Evolutionary conservation across 257 asterid species (phyloP).

Genomic region (Salvia miltiorrhiza): DNA sequence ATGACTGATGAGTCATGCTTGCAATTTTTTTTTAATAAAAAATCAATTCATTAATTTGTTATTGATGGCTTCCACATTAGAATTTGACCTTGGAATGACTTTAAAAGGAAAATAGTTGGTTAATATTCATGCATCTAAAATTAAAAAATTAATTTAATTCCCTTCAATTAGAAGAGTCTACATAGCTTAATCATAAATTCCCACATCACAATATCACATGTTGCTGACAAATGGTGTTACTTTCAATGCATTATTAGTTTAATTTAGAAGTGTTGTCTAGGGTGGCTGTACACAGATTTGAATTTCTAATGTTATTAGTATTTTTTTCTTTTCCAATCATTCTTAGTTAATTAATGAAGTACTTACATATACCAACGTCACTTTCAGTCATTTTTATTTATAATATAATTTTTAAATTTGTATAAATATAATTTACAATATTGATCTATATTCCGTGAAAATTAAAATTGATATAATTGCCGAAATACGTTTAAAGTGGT

Average conservation of each 20-base stretch:
- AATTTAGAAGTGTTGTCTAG: conserved; percentile 25
- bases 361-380: too few species aligned
- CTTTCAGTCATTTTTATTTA: too few species aligned
- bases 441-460: too few species aligned
- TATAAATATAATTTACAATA: too few species aligned
- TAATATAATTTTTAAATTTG: too few species aligned
- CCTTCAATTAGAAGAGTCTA: conserved; percentile 26
- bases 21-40: background rate
- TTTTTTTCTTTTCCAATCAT: background rate
- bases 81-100: conserved; percentile 16
- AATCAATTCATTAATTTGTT: background rate
- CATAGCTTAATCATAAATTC: conserved; percentile 10
- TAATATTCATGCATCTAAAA: conserved; percentile 32
- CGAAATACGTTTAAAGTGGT: too few species aligned
- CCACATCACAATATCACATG: conserved; percentile 33
- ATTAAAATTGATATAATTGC: too few species aligned
- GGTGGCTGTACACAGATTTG: conserved; percentile 30
- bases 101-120: conserved; percentile 11
- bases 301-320: too few species aligned
- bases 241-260: conserved; percentile 22
- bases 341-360: background rate
- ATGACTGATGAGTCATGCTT: conserved; percentile 16
- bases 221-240: conserved; percentile 36
- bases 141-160: conserved; percentile 2
- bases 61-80: conserved; percentile 24